A percentile compares a stretch with the other conserved stretches of the same genome.
These are phyloP conservation scores for Neofusicoccum cordaticola DNA, from an alignment of 2,329 filamentous ascomycete species.

Conservation along the genomic window DNA sequence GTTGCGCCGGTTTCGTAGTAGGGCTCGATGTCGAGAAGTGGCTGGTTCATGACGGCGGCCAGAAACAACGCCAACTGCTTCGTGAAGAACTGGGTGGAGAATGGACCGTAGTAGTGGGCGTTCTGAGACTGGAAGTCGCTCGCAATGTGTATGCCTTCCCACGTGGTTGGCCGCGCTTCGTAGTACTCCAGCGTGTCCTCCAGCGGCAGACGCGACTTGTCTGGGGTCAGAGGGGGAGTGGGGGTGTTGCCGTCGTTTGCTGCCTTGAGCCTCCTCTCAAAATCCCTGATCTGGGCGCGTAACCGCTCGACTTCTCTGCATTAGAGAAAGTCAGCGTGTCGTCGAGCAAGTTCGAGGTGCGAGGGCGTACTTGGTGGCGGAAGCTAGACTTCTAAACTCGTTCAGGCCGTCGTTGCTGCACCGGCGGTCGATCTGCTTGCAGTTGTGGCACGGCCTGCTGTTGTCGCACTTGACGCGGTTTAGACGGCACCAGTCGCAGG, in stretches of 20 bases:
- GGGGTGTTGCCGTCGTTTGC: not conserved
- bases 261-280: slow-evolving; percentile 25
- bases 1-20: not conserved
- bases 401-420: slow-evolving; percentile 34
- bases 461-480: slow-evolving; percentile 45
- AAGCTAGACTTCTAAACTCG: slow-evolving; percentile 23
- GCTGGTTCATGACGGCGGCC: slow-evolving; percentile 31
- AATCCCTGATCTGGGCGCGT: slow-evolving; percentile 31
- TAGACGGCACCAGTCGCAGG: slow-evolving; percentile 43
- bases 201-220: not conserved
- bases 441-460: slow-evolving; percentile 41
- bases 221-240: not conserved
- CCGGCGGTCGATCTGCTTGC: slow-evolving; percentile 33
- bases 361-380: slow-evolving; percentile 28
- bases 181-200: slow-evolving; percentile 3
- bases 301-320: slow-evolving; percentile 40
- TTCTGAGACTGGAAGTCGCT: not conserved
- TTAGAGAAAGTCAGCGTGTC: slow-evolving; percentile 21
- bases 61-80: slow-evolving; percentile 41
- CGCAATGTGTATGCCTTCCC: not conserved
- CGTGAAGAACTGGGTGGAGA: slow-evolving; percentile 48
- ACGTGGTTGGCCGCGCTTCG: not conserved
- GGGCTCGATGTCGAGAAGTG: slow-evolving; percentile 19
- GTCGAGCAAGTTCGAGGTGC: not conserved
- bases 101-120: slow-evolving; percentile 38